A percentile compares a stretch with the other conserved stretches of the same genome.
phyloP scores from a whole-genome alignment of 1,284 basidiomycete genomes.

The Naganishia albida region DNA sequence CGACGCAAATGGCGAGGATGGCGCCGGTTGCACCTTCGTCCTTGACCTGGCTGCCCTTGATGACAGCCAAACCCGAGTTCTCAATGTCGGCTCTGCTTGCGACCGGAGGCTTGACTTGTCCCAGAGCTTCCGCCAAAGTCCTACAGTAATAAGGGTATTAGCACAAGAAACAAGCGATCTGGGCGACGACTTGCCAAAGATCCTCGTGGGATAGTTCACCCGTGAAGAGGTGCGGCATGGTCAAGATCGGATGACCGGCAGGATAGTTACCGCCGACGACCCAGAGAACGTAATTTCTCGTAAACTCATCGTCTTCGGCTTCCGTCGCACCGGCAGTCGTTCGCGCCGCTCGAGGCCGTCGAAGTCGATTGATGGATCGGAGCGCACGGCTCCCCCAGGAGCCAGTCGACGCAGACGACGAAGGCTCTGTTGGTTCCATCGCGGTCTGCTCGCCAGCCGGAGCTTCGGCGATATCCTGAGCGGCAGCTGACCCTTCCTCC shows the following conservation, averaged over 20 bases:
- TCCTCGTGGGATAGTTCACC: constrained; percentile 70
- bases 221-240: constrained; percentile 66
- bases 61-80: constrained; percentile 70
- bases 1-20: constrained; percentile 72
- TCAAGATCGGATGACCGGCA: constrained; percentile 77
- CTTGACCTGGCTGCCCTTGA: constrained; percentile 62
- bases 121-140: constrained; percentile 73
- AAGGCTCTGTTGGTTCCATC: not conserved
- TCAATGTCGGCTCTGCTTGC: constrained; percentile 78
- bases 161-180: constrained; percentile 27
- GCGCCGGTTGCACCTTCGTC: constrained; percentile 63
- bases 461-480: not conserved
- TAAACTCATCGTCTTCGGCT: constrained; percentile 17
- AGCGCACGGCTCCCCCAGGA: constrained; percentile 35
- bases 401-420: not conserved
- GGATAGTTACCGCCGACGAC: constrained; percentile 75
- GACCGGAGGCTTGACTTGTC: constrained; percentile 74
- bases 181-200: constrained; percentile 60
- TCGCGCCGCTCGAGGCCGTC: constrained; percentile 26
- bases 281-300: constrained; percentile 49
- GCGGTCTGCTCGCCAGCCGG: not conserved
- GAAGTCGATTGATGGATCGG: constrained; percentile 36
- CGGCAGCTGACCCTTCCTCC: not conserved
- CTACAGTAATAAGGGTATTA: constrained; percentile 51
- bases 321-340: not conserved